Percentiles rank a stretch among this genome's conserved stretches.
These are phyloP conservation scores for Geotrichum europaeum DNA, from an alignment of 1,139 yeast species.

Conservation along the genomic window DNA sequence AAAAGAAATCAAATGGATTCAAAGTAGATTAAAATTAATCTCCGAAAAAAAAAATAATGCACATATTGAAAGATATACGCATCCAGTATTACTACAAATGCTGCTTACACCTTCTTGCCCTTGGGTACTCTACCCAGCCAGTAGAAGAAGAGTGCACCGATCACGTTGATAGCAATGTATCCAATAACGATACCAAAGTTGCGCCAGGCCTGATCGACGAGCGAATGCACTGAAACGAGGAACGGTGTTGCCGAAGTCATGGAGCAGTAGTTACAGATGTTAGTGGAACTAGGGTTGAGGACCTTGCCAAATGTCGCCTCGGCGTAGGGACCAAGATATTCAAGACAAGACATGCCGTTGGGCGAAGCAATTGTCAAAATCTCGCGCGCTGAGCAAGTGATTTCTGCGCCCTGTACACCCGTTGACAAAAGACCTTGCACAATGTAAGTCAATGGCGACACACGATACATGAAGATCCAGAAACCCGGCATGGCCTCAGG, in stretches of 20 bases:
- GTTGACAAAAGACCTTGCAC: slow-evolving; percentile 52
- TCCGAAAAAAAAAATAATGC: background rate
- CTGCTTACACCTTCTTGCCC: slow-evolving; percentile 1
- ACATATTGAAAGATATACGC: background rate
- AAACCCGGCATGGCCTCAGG: slow-evolving; percentile 57
- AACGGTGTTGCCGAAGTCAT: slow-evolving; percentile 50
- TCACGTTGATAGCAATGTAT: slow-evolving; percentile 46
- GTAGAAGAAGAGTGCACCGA: slow-evolving; percentile 61
- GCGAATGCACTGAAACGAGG: slow-evolving; percentile 42
- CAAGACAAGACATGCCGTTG: slow-evolving; percentile 52
- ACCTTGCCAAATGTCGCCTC: slow-evolving; percentile 47
- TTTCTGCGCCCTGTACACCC: slow-evolving; percentile 50
- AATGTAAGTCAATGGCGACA: slow-evolving; percentile 64
- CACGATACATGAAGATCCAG: slow-evolving; percentile 65
- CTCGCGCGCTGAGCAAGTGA: slow-evolving; percentile 50
- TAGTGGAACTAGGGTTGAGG: slow-evolving; percentile 46
- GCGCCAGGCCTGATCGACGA: slow-evolving; percentile 50
- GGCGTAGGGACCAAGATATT: slow-evolving; percentile 43
- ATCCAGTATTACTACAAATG: background rate
- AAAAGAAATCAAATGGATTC: background rate
- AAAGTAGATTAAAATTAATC: background rate
- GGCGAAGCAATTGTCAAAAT: slow-evolving; percentile 53
- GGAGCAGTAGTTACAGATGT: slow-evolving; percentile 55
- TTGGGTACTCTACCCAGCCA: slow-evolving; percentile 34
- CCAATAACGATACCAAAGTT: slow-evolving; percentile 52